These are phyloP conservation scores for Coccomyxa sp. DNA, from an alignment of 139 green algal genomes.

Conservation along the genomic window DNA sequence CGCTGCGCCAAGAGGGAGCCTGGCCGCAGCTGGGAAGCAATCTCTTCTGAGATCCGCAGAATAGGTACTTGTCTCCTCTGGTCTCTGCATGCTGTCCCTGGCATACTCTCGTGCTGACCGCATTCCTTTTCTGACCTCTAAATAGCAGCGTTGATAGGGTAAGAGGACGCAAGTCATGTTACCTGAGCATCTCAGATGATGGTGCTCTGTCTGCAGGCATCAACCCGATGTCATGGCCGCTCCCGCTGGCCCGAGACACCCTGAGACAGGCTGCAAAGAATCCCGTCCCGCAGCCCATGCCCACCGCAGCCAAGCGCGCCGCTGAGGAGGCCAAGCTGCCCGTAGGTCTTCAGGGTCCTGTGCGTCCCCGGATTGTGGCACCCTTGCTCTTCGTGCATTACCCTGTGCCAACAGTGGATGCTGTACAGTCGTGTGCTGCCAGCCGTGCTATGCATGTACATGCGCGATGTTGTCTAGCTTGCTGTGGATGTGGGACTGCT, in stretches of 20 bases:
- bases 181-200: too few species aligned
- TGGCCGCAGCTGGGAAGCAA: constrained; percentile 77
- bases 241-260: constrained; percentile 31
- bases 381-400: not conserved
- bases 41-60: constrained; percentile 52
- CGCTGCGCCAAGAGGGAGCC: constrained; percentile 68
- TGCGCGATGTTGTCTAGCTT: too few species aligned
- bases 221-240: constrained; percentile 28
- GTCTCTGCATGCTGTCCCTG: not conserved
- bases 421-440: not conserved
- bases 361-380: not conserved
- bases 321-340: not conserved
- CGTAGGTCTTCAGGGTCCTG: not conserved
- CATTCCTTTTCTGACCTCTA: not conserved
- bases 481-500: too few species aligned
- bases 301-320: not conserved
- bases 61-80: constrained; percentile 34
- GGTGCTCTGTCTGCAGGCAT: constrained; percentile 4
- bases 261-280: constrained; percentile 4
- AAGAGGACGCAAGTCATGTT: not conserved
- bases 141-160: not conserved
- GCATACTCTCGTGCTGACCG: not conserved
- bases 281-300: constrained; percentile 13
- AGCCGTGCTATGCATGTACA: too few species aligned
- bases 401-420: not conserved